Evolutionary conservation across 2,329 filamentous ascomycete genomes (phyloP), one percentile per base, ranked within the genome.

Genomic region (Geosmithia putterillii): DNA sequence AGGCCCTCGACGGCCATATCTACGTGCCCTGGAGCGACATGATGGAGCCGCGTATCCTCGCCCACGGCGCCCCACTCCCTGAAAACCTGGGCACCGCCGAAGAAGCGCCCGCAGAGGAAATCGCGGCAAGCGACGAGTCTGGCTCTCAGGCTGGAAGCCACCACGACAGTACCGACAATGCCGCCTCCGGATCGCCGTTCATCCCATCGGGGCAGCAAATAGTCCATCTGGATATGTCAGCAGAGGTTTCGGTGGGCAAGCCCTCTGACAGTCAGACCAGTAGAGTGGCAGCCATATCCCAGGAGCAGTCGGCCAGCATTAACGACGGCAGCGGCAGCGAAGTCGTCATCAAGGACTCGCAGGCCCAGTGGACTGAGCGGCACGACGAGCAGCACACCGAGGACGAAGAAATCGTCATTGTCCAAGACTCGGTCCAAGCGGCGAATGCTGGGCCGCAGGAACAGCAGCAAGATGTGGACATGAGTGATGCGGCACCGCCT

Each of bases 41-140:
- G 55, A 71, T 78, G 34, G 80, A 87, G 35, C 74, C 82, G 1
- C 81, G 79, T 51, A 64, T 90, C 47, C 57, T 32, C 15, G 28
- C 28, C 28, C 28, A 9, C 6, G 28, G 10, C 15, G 6, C 28
- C 6, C 10, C 6, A 14, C 28, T 32, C 10, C 28, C 28, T 14
- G 28, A 32, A 14, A 32, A 32, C 15, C 4, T 32, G 10, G 28
- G 28, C 10, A 14, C 28, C 15, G 28, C 28, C 19, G 18, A 34
- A 42, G 43, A 14, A 38, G 15, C 28, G 28, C 5, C 15, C 8
- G 12, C 12, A 32, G 39, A 22, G 21, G 17, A 18, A 7, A 19
- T 38, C 9, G 23, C 7, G 5, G 18, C 9, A 21, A 3, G n/a
- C 20, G 32, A 10, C 14, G 4, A 25, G 17, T 17, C 15, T 2